Evolutionary conservation across 805 yeast species (phyloP).

Genomic region (Sugiyamaella americana): DNA sequence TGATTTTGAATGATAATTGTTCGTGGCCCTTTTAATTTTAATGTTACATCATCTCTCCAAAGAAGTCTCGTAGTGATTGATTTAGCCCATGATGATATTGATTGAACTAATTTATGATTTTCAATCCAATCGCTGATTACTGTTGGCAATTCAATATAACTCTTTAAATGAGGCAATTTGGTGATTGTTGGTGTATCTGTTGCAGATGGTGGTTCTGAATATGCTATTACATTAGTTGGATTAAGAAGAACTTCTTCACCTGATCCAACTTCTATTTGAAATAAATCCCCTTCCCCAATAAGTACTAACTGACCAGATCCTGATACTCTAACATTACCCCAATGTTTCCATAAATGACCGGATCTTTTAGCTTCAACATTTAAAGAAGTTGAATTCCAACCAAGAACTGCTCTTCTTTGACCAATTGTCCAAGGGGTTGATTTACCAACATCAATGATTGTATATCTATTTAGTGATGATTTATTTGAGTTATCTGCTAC

Average conservation of each 20-base stretch:
- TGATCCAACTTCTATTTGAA: constrained; percentile 33
- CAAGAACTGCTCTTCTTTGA: constrained; percentile 36
- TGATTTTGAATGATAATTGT: constrained; percentile 28
- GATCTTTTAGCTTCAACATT: constrained; percentile 19
- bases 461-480: constrained; percentile 21
- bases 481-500: constrained; percentile 5
- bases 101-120: constrained; percentile 2
- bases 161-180: constrained; percentile 4
- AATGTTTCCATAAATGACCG: constrained; percentile 18
- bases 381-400: constrained; percentile 39
- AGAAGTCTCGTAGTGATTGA: constrained; percentile 17
- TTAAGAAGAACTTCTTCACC: constrained; percentile 36
- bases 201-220: constrained; percentile 19
- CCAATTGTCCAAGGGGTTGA: constrained; percentile 36
- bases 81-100: constrained; percentile 9
- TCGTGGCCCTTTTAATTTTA: constrained; percentile 26
- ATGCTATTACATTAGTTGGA: constrained; percentile 41
- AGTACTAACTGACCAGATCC: constrained; percentile 40
- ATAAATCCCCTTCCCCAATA: constrained; percentile 37
- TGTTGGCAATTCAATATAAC: constrained; percentile 7
- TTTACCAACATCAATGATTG: constrained; percentile 32
- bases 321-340: constrained; percentile 30
- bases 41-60: constrained; percentile 26
- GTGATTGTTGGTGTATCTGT: background rate
- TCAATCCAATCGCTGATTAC: constrained; percentile 6